Conservation (phyloP, 176 grass and related monocot genomes). For the Hyparrhenia diplandra region DNA sequence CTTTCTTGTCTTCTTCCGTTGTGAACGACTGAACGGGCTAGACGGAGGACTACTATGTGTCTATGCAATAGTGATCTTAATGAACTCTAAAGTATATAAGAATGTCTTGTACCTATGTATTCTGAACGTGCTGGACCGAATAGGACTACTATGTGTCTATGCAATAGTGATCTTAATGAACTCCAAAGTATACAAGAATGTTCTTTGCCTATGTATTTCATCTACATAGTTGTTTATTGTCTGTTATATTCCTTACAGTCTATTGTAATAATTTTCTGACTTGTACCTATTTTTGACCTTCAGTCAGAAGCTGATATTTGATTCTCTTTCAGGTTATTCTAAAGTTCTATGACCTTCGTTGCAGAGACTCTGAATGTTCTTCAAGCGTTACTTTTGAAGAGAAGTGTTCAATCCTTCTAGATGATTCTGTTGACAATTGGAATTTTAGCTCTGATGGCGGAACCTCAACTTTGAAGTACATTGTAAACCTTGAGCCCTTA, state of each 20-base stretch:
- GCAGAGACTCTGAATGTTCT: slow-evolving; percentile 49
- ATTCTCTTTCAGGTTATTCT: slow-evolving; percentile 64
- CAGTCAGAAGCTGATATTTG: slow-evolving; percentile 10
- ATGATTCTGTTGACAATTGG: slow-evolving; percentile 76
- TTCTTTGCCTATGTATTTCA: neutral
- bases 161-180: neutral
- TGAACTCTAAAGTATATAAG: slow-evolving; percentile 4
- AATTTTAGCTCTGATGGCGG: slow-evolving; percentile 66
- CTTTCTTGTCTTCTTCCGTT: neutral
- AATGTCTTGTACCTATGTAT: neutral
- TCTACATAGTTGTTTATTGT: slow-evolving; percentile 13
- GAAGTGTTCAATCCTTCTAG: slow-evolving; percentile 67
- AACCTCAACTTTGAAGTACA: slow-evolving; percentile 93
- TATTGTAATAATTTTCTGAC: neutral
- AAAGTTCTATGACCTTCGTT: slow-evolving; percentile 82
- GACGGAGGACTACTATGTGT: neutral
- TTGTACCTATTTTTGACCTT: neutral
- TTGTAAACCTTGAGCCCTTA: slow-evolving; percentile 76
- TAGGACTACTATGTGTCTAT: neutral
- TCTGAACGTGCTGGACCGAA: neutral
- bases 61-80: neutral
- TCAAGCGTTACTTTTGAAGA: slow-evolving; percentile 49
- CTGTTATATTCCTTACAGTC: no score
- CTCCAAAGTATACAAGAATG: slow-evolving; percentile 5
- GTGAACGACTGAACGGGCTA: neutral